Conservation (phyloP, 805 yeast genomes). For the Suhomyces tanzawaensis region DNA sequence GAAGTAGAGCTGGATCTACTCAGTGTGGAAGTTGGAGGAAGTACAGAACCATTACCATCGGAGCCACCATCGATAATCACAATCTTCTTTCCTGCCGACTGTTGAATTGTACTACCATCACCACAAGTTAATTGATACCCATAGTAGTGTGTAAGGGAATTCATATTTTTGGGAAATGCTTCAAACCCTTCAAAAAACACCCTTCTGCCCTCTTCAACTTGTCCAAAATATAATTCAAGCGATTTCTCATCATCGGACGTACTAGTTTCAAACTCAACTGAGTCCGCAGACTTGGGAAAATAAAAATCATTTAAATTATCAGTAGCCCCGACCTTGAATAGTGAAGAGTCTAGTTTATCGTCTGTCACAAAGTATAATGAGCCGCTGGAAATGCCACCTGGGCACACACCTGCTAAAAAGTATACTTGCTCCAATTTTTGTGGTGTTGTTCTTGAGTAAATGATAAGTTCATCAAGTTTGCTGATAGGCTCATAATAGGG, state of each 20-base stretch:
- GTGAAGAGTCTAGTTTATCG: slow-evolving; percentile 12
- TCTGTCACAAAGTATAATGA: slow-evolving; percentile 10
- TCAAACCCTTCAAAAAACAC: slow-evolving; percentile 15
- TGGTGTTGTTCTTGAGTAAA: slow-evolving; percentile 16
- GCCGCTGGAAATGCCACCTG: slow-evolving; percentile 13
- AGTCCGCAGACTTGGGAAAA: slow-evolving; percentile 12
- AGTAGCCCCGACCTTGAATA: slow-evolving; percentile 10
- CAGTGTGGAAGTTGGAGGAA: background rate
- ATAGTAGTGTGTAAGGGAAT: slow-evolving; percentile 9
- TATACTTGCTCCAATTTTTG: slow-evolving; percentile 13
- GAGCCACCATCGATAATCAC: background rate
- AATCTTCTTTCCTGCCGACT: background rate
- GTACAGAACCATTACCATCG: background rate
- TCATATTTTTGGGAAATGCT: slow-evolving; percentile 5
- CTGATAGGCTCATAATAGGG: slow-evolving; percentile 10
- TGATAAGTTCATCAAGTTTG: slow-evolving; percentile 9
- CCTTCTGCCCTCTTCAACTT: slow-evolving; percentile 11
- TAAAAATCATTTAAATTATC: slow-evolving; percentile 14
- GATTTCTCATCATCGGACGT: slow-evolving; percentile 4
- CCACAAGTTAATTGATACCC: slow-evolving; percentile 10
- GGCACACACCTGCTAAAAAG: slow-evolving; percentile 14
- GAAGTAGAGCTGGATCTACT: background rate
- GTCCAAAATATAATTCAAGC: slow-evolving; percentile 5
- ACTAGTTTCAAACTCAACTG: background rate
- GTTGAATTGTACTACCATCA: slow-evolving; percentile 8